Base-by-base conservation (phyloP, 177 flowering plant species). In the Vitis hybrid region DNA sequence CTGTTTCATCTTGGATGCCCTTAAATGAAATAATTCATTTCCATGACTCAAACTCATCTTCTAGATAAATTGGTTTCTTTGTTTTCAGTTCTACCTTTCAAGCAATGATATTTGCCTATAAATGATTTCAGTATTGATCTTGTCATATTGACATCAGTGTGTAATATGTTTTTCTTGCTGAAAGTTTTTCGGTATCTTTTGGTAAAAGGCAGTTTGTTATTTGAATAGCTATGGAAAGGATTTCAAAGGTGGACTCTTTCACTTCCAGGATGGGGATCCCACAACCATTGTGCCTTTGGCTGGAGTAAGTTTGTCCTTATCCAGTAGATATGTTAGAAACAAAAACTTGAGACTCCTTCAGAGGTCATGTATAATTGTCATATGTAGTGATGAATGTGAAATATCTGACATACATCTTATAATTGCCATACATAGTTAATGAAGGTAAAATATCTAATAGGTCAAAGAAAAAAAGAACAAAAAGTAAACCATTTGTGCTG, bases 241-340 rank as follows among this genome's bases (percentile, higher is more conserved):
- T 79, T 96, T 91, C 71, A 62, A 75, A 50, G 99, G 99, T 65
- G 99, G 99, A 54, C 72, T 84, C 21, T 92, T 96, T 81, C 92
- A 87, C 79, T 96, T 96, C 77, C 97, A 88, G 74, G 90, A 89
- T 73, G 97, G 97, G 52, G 88, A 89, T 67, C 98, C 95, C 21
- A 52, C 81, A 56, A 84, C 89, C 52, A 48, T 92, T 72, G 75
- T 75, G 59, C 98, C 99, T 60, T 72, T 76, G 79, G 82, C 87
- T 75, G 99, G 99, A 62, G 98, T 94, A 89, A 88, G 96, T 82
- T 49, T 62, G 56, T 2, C 58, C 56, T 14, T 67, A 56, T 62
- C 3, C 5, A 34, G 30, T 18, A 5, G 18, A 56, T 56, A 9
- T 18, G 10, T 56, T 56, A 10, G 9, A 18, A 56, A n/a, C 10